phyloP scores from a whole-genome alignment of 1,139 yeast species.

The Diutina scorzettiae region DNA sequence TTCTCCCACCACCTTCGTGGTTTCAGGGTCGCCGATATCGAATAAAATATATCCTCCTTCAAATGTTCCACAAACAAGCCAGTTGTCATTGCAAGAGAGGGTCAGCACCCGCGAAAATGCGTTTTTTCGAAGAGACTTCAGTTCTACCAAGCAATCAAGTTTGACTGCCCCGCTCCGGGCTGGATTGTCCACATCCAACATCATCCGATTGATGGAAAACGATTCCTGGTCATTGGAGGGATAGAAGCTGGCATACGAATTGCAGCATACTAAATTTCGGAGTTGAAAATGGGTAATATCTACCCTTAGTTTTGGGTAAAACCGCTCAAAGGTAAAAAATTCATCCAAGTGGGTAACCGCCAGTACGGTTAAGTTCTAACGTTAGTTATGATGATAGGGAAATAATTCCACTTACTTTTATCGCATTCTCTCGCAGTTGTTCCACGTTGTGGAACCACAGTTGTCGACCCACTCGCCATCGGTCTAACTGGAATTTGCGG shows the following conservation, averaged over 20 bases:
- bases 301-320: slow-evolving; percentile 33
- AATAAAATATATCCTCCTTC: slow-evolving; percentile 39
- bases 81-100: slow-evolving; percentile 29
- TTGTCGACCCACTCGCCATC: slow-evolving; percentile 22
- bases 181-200: slow-evolving; percentile 17
- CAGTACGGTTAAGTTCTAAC: slow-evolving; percentile 18
- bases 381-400: slow-evolving; percentile 5
- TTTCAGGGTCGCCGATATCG: slow-evolving; percentile 17
- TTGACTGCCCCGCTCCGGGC: slow-evolving; percentile 14
- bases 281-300: slow-evolving; percentile 47
- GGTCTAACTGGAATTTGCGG: slow-evolving; percentile 21
- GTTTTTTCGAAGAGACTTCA: slow-evolving; percentile 19
- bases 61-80: slow-evolving; percentile 42
- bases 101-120: slow-evolving; percentile 37
- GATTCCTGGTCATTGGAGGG: slow-evolving; percentile 26
- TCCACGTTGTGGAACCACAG: slow-evolving; percentile 32
- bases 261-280: slow-evolving; percentile 37
- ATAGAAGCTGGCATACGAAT: slow-evolving; percentile 26
- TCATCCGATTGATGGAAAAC: slow-evolving; percentile 26
- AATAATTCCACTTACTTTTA: slow-evolving; percentile 18
- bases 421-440: slow-evolving; percentile 21
- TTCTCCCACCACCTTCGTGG: slow-evolving; percentile 20
- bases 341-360: slow-evolving; percentile 17
- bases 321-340: slow-evolving; percentile 28
- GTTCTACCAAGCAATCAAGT: slow-evolving; percentile 28